Conservation (phyloP, 2,329 filamentous ascomycete species). For the Beauveria sp. region DNA sequence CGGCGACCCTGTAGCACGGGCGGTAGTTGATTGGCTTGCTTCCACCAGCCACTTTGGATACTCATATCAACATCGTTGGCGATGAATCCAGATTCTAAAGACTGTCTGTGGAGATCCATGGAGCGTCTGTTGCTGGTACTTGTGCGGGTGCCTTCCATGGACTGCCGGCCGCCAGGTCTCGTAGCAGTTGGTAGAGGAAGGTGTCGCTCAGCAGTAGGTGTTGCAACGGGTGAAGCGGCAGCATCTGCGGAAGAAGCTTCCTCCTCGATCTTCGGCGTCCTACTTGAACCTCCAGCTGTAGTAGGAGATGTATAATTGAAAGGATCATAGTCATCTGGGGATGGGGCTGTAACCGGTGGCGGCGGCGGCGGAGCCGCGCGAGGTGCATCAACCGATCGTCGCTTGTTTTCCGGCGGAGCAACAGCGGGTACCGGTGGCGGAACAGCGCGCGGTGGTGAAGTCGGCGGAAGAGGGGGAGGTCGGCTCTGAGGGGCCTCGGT, state of each 20-base stretch:
- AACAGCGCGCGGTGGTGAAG: constrained; percentile 47
- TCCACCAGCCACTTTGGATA: constrained; percentile 76
- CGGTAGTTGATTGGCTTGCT: constrained; percentile 68
- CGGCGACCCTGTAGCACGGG: constrained; percentile 74
- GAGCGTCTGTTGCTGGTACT: constrained; percentile 48
- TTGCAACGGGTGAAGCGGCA: constrained; percentile 33
- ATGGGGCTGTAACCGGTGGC: constrained; percentile 35
- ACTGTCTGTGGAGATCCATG: constrained; percentile 67
- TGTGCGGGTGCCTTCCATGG: constrained; percentile 30
- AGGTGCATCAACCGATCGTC: constrained; percentile 64
- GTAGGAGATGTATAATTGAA: constrained; percentile 43
- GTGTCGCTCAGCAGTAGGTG: constrained; percentile 37
- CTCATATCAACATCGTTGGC: constrained; percentile 81
- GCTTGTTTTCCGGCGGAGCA: constrained; percentile 42
- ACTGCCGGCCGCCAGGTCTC: constrained; percentile 22
- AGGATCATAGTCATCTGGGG: constrained; percentile 65
- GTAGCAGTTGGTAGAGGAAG: constrained; percentile 28
- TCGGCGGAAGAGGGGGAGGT: constrained; percentile 50
- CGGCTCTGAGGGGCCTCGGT: constrained; percentile 36
- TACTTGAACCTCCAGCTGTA: constrained; percentile 24
- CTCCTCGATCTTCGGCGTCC: constrained; percentile 37
- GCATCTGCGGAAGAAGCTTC: constrained; percentile 41
- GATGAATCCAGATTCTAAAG: constrained; percentile 73
- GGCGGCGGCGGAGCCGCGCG: constrained; percentile 62
- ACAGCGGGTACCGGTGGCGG: constrained; percentile 61